These are phyloP conservation scores for Rhododendron williamsianum DNA, from an alignment of 148 eudicot species.

Conservation along the genomic window DNA sequence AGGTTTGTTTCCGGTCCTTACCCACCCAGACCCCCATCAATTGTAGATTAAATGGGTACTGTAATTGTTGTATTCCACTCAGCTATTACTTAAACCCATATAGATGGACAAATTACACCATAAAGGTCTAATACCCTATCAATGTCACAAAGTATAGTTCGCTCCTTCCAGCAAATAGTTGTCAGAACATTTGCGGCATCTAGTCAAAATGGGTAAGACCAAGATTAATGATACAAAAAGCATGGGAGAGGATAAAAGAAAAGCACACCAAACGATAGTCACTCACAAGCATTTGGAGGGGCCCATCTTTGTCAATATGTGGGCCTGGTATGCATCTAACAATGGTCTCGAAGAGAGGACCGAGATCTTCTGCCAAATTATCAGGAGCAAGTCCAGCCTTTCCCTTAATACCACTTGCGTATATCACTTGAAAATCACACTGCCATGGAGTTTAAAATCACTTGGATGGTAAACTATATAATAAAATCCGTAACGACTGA, in stretches of 20 bases:
- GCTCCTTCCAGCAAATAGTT: background rate
- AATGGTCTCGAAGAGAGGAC: conserved; percentile 85
- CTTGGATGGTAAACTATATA: background rate
- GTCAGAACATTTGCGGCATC: background rate
- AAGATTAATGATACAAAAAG: background rate
- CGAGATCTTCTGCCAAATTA: conserved; percentile 94
- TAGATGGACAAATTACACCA: background rate
- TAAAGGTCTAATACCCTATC: background rate
- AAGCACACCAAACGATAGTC: conserved; percentile 11
- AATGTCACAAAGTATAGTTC: background rate
- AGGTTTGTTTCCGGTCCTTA: background rate
- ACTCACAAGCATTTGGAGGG: conserved; percentile 99
- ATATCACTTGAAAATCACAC: conserved; percentile 97
- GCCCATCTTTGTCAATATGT: conserved; percentile 74
- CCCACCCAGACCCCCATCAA: background rate
- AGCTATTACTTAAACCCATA: background rate
- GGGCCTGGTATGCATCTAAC: conserved; percentile 98
- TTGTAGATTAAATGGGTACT: background rate
- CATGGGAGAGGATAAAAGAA: background rate
- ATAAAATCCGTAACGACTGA: background rate
- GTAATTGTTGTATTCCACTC: background rate
- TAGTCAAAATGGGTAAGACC: background rate
- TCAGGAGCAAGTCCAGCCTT: conserved; percentile 91
- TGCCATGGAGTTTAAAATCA: conserved; percentile 26
- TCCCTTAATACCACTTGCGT: conserved; percentile 93